Evolutionary conservation across 495 filamentous ascomycete genomes (phyloP).

Genomic region (Apiosordaria backusii): DNA sequence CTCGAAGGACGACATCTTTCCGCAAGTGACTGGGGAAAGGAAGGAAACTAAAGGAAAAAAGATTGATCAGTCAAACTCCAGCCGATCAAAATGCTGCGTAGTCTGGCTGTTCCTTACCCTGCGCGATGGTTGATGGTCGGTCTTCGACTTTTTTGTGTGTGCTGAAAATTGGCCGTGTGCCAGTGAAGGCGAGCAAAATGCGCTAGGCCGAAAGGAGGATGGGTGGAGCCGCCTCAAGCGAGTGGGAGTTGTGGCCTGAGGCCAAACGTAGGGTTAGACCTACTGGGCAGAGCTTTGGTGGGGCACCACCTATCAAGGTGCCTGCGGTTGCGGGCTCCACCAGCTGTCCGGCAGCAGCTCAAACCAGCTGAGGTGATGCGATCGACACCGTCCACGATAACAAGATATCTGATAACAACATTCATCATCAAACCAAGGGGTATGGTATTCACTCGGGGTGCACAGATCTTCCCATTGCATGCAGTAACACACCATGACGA

Average conservation of each 20-base stretch:
- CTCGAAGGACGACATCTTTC: conserved; percentile 98
- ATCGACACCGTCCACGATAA: neutral
- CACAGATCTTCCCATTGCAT: neutral
- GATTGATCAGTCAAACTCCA: conserved; percentile 36
- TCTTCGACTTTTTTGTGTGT: conserved; percentile 39
- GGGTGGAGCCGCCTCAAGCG: conserved; percentile 35
- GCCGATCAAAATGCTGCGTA: conserved; percentile 34
- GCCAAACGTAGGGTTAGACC: conserved; percentile 45
- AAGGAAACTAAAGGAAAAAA: conserved; percentile 34
- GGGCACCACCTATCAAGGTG: conserved; percentile 8
- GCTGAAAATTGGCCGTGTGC: conserved; percentile 36
- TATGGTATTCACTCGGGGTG: neutral
- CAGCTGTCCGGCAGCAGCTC: conserved; percentile 9
- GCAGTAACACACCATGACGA: neutral
- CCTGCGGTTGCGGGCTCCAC: conserved; percentile 13
- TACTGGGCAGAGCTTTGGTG: conserved; percentile 28
- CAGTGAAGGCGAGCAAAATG: conserved; percentile 27
- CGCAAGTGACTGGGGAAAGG: conserved; percentile 33
- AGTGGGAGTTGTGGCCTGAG: conserved; percentile 38
- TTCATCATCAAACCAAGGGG: neutral
- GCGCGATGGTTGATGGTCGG: conserved; percentile 36
- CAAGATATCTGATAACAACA: neutral
- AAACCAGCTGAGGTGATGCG: neutral
- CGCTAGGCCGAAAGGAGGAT: conserved; percentile 36
- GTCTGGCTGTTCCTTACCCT: conserved; percentile 38